Evolutionary conservation across 768 basidiomycete genomes (phyloP).

Genomic region (Phylloporus sp.): DNA sequence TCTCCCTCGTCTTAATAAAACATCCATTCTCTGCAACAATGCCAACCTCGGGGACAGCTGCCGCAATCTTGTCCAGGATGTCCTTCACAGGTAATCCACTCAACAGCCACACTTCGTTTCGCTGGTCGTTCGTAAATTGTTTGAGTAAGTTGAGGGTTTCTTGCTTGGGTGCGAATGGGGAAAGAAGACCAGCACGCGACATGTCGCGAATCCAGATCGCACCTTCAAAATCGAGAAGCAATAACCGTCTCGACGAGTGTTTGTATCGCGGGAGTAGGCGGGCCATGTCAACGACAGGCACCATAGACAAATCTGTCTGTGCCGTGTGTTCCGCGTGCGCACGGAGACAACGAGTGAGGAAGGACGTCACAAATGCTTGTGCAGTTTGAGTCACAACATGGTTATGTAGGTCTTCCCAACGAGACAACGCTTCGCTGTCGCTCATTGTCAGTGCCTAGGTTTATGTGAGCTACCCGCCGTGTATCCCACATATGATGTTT

Average conservation of each 20-base stretch:
- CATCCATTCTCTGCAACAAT: slow-evolving; percentile 91
- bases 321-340: slow-evolving; percentile 64
- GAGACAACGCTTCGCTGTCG: slow-evolving; percentile 63
- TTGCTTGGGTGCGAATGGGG: slow-evolving; percentile 38
- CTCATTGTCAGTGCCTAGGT: slow-evolving; percentile 67
- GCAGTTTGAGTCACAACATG: slow-evolving; percentile 87
- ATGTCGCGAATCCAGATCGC: slow-evolving; percentile 70
- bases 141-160: slow-evolving; percentile 47
- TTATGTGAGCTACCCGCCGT: background rate
- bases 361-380: slow-evolving; percentile 75
- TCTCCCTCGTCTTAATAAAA: slow-evolving; percentile 59
- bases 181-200: slow-evolving; percentile 40
- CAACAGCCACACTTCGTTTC: slow-evolving; percentile 79
- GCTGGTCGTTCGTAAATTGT: slow-evolving; percentile 54
- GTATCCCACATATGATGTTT: background rate
- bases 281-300: slow-evolving; percentile 41
- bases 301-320: slow-evolving; percentile 28
- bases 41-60: slow-evolving; percentile 62
- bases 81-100: slow-evolving; percentile 68
- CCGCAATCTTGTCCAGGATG: slow-evolving; percentile 59
- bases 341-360: slow-evolving; percentile 72
- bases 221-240: slow-evolving; percentile 77
- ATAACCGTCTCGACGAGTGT: slow-evolving; percentile 58
- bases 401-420: slow-evolving; percentile 84
- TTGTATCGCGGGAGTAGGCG: slow-evolving; percentile 66